Evolutionary conservation across 2,329 filamentous ascomycete species (phyloP).

Genomic region (Plectosphaerella sp.): DNA sequence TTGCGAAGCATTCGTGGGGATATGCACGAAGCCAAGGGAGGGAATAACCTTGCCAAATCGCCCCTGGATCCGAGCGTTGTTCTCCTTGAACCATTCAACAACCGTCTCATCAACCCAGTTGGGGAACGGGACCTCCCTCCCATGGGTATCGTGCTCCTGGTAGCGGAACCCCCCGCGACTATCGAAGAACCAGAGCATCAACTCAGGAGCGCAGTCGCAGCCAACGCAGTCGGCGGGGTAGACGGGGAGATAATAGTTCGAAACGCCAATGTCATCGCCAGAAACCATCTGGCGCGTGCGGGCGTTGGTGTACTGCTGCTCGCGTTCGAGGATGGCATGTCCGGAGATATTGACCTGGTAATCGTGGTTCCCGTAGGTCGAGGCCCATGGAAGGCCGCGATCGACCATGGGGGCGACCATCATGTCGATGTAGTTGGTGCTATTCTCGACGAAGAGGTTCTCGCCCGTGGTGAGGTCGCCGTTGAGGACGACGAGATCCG

Average conservation of each 20-base stretch:
- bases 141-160: slow-evolving; percentile 25
- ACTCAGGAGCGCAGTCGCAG: slow-evolving; percentile 26
- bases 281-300: slow-evolving; percentile 34
- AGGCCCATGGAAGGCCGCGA: slow-evolving; percentile 45
- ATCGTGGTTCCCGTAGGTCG: slow-evolving; percentile 60
- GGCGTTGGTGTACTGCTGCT: slow-evolving; percentile 29
- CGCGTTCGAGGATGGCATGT: slow-evolving; percentile 30
- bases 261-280: slow-evolving; percentile 28
- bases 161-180: slow-evolving; percentile 52
- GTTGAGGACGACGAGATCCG: slow-evolving; percentile 48
- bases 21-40: slow-evolving; percentile 45
- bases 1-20: slow-evolving; percentile 29
- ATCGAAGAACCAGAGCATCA: slow-evolving; percentile 70
- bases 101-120: slow-evolving; percentile 41
- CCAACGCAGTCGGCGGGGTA: slow-evolving; percentile 27
- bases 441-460: slow-evolving; percentile 35
- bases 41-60: slow-evolving; percentile 30
- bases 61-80: slow-evolving; percentile 22
- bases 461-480: slow-evolving; percentile 55
- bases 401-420: slow-evolving; percentile 43
- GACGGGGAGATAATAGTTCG: slow-evolving; percentile 44
- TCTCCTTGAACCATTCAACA: slow-evolving; percentile 37
- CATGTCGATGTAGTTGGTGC: slow-evolving; percentile 41
- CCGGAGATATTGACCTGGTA: slow-evolving; percentile 51
- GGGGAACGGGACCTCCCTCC: slow-evolving; percentile 15